phyloP scores from a whole-genome alignment of 768 basidiomycete genomes.

The Psilocybe azurescens region DNA sequence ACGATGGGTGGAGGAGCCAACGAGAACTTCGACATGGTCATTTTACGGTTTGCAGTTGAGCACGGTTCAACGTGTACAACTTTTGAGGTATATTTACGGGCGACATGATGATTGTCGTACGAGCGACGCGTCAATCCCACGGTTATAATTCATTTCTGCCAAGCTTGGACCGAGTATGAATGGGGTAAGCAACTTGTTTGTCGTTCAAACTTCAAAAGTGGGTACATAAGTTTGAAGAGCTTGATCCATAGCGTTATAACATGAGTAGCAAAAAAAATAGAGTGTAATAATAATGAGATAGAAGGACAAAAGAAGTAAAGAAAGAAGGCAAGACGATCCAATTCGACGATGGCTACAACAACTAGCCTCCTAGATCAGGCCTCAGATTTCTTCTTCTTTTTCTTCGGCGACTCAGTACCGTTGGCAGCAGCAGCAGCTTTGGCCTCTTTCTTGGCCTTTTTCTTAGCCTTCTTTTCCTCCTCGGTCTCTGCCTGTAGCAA shows the following conservation, averaged over 20 bases:
- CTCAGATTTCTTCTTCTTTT: conserved; percentile 68
- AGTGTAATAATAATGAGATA: conserved; percentile 22
- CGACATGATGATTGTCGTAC: background rate
- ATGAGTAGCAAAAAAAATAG: conserved; percentile 12
- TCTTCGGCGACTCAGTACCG: conserved; percentile 39
- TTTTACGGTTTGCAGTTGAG: background rate
- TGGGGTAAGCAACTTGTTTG: too few relatives aligned
- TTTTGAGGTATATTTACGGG: background rate
- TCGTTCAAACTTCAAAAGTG: too few relatives aligned
- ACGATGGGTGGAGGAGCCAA: conserved; percentile 48
- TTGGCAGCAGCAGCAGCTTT: conserved; percentile 54
- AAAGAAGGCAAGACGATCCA: conserved; percentile 15
- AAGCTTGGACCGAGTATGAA: too few relatives aligned
- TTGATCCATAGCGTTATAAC: conserved; percentile 2
- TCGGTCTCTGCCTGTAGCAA: conserved; percentile 68
- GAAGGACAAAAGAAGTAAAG: conserved; percentile 22
- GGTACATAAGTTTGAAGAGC: background rate
- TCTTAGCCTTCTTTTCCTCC: conserved; percentile 82
- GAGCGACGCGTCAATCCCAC: background rate
- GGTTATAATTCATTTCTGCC: background rate
- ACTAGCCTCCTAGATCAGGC: conserved; percentile 25
- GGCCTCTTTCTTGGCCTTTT: conserved; percentile 79
- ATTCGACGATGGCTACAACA: conserved; percentile 21
- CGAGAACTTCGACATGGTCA: conserved; percentile 14
- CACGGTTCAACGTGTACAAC: background rate